Conservation (phyloP, 2,329 filamentous ascomycete genomes). For the Venturia effusa region DNA sequence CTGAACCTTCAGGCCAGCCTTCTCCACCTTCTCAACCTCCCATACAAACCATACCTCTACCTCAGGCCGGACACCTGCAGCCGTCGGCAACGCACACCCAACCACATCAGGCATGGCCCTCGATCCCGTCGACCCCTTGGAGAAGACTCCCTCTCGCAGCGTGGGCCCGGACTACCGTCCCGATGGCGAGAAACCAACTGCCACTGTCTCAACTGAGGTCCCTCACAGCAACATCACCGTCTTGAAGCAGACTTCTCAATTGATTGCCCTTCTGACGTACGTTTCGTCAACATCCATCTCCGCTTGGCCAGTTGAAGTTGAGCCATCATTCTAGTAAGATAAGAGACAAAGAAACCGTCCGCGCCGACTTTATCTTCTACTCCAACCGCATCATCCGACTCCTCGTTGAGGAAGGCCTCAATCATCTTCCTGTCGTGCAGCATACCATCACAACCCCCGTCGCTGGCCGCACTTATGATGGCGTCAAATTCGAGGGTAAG, state of each 20-base stretch:
- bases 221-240: conserved; percentile 80
- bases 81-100: no score
- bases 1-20: no score
- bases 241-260: conserved; percentile 84
- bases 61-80: neutral
- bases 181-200: conserved; percentile 67
- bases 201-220: conserved; percentile 78
- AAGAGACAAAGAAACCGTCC: conserved; percentile 76
- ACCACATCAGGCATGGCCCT: neutral
- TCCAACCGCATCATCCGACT: conserved; percentile 96
- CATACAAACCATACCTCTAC: neutral
- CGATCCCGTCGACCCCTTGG: neutral
- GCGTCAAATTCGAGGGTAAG: conserved; percentile 92
- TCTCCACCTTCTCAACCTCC: no score
- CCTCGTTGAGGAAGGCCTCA: conserved; percentile 91
- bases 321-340: conserved; percentile 60
- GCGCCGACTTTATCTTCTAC: conserved; percentile 98
- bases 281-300: conserved; percentile 28
- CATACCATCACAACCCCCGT: conserved; percentile 87
- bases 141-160: conserved; percentile 7
- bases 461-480: conserved; percentile 66
- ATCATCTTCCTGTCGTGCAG: conserved; percentile 85
- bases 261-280: conserved; percentile 95
- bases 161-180: conserved; percentile 73
- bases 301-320: neutral